phyloP scores from a whole-genome alignment of 192 early-diverging fungal species.

The Linnemannia elongata region DNA sequence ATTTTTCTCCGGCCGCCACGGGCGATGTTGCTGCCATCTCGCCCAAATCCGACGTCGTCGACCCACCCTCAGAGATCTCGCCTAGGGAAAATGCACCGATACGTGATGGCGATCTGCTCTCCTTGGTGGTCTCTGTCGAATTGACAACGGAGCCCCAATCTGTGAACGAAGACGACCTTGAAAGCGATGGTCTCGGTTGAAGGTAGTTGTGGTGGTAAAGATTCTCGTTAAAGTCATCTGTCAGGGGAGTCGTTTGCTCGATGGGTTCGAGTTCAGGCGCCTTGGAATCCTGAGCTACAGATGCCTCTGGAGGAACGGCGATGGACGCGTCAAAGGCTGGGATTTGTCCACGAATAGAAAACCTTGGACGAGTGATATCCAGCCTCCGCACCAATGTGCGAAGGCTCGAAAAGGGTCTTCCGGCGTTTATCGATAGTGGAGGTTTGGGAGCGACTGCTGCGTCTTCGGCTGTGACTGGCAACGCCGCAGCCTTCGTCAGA shows the following conservation, averaged over 20 bases:
- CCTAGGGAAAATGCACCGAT: conserved; percentile 10
- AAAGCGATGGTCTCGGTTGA: conserved; percentile 1
- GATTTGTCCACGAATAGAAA: conserved; percentile 21
- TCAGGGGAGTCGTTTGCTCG: not conserved
- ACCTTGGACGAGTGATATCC: conserved; percentile 22
- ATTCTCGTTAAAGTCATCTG: not conserved
- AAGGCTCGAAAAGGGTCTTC: conserved; percentile 32
- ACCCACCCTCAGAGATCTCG: conserved; percentile 15
- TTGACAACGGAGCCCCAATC: conserved; percentile 22
- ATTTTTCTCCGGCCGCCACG: conserved; percentile 5
- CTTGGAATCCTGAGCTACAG: not conserved
- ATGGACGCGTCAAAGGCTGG: conserved; percentile 22
- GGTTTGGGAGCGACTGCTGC: not conserved
- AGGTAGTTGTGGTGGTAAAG: not conserved
- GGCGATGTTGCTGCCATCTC: conserved; percentile 9
- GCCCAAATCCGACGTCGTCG: conserved; percentile 26
- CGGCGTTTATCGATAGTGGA: not conserved
- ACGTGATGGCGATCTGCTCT: conserved; percentile 36
- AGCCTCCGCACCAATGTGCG: conserved; percentile 30
- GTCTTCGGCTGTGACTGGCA: not conserved
- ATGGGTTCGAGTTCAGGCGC: not conserved
- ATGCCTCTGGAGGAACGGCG: not conserved
- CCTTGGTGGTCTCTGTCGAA: conserved; percentile 27
- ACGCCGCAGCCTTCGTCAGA: not conserved
- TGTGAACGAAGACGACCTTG: conserved; percentile 34